Evolutionary conservation across 768 basidiomycete species (phyloP).

Genomic region (Collybiopsis confluens): DNA sequence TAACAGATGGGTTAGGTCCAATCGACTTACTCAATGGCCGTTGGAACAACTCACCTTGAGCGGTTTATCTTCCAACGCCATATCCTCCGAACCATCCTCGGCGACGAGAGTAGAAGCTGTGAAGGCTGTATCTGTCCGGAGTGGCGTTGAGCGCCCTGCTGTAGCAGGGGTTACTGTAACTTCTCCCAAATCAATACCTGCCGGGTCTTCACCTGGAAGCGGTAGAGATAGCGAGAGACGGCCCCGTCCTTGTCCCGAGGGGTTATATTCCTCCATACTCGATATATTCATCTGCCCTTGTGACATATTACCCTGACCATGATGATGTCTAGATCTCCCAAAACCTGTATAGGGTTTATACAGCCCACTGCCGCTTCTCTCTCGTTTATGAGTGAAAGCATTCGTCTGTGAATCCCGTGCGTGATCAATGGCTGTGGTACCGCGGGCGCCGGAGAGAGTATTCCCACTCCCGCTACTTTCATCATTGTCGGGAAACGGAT

Average conservation of each 20-base stretch:
- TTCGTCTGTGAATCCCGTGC: too few relatives aligned
- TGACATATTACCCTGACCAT: too few relatives aligned
- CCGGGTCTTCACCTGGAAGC: neutral
- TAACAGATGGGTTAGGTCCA: neutral
- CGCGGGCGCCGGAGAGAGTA: neutral
- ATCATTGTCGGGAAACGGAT: neutral
- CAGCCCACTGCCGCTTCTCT: neutral
- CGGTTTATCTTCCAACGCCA: neutral
- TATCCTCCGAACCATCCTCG: conserved; percentile 4
- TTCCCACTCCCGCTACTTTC: too few relatives aligned
- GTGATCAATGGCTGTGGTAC: too few relatives aligned
- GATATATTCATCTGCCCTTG: too few relatives aligned
- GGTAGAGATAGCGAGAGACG: neutral
- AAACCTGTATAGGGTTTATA: conserved; percentile 5
- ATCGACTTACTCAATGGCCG: neutral
- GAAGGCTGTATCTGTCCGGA: conserved; percentile 2
- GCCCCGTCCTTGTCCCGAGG: neutral
- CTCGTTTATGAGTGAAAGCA: neutral
- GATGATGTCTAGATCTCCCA: neutral
- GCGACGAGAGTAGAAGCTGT: conserved; percentile 8
- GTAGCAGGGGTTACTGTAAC: too few relatives aligned
- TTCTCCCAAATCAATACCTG: neutral
- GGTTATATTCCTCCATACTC: neutral
- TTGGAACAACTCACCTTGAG: neutral
- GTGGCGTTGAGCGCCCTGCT: neutral